Conservation (phyloP, 805 yeast genomes). For the Yamadazyma sp. region DNA sequence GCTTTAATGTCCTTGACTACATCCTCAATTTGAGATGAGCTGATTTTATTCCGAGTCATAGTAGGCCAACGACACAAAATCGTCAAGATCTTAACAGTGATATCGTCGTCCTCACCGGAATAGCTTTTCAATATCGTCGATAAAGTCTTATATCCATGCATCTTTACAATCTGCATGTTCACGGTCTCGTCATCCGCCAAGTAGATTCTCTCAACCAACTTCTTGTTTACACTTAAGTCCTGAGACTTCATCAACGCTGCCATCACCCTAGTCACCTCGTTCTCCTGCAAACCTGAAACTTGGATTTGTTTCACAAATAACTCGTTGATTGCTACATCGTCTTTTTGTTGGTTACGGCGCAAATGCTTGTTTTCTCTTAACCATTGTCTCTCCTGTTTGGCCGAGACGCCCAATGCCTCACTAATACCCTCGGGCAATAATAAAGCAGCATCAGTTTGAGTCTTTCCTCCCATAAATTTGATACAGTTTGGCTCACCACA, state of each 20-base stretch:
- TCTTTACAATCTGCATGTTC: conserved; percentile 60
- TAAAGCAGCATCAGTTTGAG: conserved; percentile 89
- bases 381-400: conserved; percentile 70
- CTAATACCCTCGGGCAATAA: conserved; percentile 79
- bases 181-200: conserved; percentile 51
- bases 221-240: conserved; percentile 60
- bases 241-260: conserved; percentile 77
- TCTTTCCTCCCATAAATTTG: conserved; percentile 94
- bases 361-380: conserved; percentile 56
- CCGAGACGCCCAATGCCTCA: conserved; percentile 79
- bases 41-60: conserved; percentile 75
- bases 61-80: conserved; percentile 55
- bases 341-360: conserved; percentile 49
- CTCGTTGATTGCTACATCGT: conserved; percentile 59
- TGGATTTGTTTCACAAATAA: conserved; percentile 63
- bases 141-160: conserved; percentile 86
- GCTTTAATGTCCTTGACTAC: conserved; percentile 47
- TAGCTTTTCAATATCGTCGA: conserved; percentile 53
- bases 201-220: conserved; percentile 66
- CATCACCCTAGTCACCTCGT: conserved; percentile 76
- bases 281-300: conserved; percentile 47
- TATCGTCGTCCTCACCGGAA: conserved; percentile 26
- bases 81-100: conserved; percentile 51
- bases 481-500: conserved; percentile 93
- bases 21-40: conserved; percentile 69